Conservation (phyloP, 495 filamentous ascomycete genomes). For the Clavariopsis aquatica region DNA sequence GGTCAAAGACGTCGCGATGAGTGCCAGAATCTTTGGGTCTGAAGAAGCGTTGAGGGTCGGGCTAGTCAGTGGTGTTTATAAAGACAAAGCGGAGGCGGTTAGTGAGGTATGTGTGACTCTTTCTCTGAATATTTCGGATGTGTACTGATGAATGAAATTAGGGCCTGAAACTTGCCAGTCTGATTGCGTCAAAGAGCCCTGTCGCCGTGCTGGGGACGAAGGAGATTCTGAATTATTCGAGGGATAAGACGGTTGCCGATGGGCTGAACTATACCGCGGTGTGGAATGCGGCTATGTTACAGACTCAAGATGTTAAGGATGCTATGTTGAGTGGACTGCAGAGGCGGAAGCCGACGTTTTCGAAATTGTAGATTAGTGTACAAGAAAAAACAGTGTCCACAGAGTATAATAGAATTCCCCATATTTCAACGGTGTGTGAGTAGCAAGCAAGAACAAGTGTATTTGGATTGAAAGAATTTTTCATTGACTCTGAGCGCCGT, state of each 20-base stretch:
- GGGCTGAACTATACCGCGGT: constrained; percentile 79
- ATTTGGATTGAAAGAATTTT: constrained; percentile 37
- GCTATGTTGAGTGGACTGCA: constrained; percentile 75
- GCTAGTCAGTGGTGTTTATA: constrained; percentile 76
- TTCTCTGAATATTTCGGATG: background rate
- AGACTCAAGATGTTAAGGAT: constrained; percentile 73
- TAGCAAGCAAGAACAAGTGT: background rate
- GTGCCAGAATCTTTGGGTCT: constrained; percentile 72
- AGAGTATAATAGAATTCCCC: too few species aligned
- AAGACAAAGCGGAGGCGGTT: constrained; percentile 38
- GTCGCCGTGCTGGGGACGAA: constrained; percentile 93
- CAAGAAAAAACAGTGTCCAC: background rate
- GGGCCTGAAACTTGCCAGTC: constrained; percentile 64
- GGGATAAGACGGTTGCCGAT: constrained; percentile 76
- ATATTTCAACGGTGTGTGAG: too few species aligned
- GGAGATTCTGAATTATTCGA: constrained; percentile 81
- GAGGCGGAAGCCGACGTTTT: constrained; percentile 81
- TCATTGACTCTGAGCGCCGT: constrained; percentile 40
- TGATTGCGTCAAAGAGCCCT: constrained; percentile 81
- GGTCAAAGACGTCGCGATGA: constrained; percentile 88
- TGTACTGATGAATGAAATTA: background rate
- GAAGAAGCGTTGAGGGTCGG: constrained; percentile 81
- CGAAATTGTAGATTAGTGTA: constrained; percentile 67
- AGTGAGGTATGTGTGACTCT: background rate
- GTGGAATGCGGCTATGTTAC: constrained; percentile 83